Conservation (phyloP, 164 flowering plant genomes). For the Taxillus chinensis region DNA sequence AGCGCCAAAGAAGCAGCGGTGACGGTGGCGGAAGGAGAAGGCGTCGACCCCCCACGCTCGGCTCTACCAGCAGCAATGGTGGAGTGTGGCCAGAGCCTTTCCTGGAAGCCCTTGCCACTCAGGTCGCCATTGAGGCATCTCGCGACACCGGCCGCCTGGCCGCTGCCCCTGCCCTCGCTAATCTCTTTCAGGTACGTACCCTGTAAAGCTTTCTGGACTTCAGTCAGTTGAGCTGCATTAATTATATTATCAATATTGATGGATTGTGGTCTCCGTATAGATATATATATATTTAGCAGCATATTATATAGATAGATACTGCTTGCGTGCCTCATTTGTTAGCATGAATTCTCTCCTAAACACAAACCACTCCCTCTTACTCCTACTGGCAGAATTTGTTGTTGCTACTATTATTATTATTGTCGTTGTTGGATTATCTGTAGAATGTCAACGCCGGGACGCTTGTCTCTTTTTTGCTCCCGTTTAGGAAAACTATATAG, state of each 20-base stretch:
- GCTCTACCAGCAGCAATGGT: conserved; percentile 2
- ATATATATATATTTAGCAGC: background rate
- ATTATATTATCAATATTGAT: background rate
- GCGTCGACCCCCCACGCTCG: conserved; percentile 3
- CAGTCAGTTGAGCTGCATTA: too few relatives aligned
- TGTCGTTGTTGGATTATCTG: too few relatives aligned
- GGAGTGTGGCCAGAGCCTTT: conserved; percentile 86
- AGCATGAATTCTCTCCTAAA: background rate
- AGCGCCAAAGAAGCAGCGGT: conserved; percentile 7
- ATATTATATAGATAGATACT: background rate
- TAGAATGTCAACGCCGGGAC: too few relatives aligned
- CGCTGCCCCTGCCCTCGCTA: conserved; percentile 52
- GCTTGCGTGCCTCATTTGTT: background rate
- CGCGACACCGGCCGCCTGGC: conserved; percentile 41
- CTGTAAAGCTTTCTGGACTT: background rate
- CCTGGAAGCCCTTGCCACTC: conserved; percentile 61
- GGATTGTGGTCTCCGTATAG: background rate
- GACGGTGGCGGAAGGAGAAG: background rate
- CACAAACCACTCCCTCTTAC: too few relatives aligned
- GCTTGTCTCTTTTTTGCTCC: too few relatives aligned
- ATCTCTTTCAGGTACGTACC: conserved; percentile 1
- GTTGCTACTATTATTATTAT: too few relatives aligned
- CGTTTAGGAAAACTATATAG: too few relatives aligned
- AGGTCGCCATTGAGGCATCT: conserved; percentile 59
- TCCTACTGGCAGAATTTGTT: too few relatives aligned